phyloP scores from a whole-genome alignment of 2,329 filamentous ascomycete genomes.

The Alternaria gaisen region DNA sequence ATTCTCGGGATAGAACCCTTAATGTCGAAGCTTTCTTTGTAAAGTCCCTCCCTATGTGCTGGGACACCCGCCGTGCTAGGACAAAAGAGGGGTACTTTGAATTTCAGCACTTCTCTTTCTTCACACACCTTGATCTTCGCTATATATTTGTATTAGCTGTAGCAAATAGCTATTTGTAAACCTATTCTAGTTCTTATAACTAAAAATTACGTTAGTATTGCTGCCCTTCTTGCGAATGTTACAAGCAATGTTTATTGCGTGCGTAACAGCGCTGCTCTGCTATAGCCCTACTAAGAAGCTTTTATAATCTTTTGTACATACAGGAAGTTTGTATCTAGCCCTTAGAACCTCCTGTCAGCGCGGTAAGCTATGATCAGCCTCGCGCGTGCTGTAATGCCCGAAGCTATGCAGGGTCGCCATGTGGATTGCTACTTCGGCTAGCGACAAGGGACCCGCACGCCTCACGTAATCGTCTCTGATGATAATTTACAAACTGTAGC shows the following conservation, averaged over 20 bases:
- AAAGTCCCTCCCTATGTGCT: slow-evolving; percentile 7
- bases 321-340: neutral
- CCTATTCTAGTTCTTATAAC: slow-evolving; percentile 3
- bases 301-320: neutral
- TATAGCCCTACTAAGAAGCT: slow-evolving; percentile 7
- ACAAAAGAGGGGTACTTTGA: slow-evolving; percentile 12
- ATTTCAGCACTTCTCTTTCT: neutral
- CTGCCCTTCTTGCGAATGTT: slow-evolving; percentile 9
- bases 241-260: slow-evolving; percentile 5
- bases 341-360: slow-evolving; percentile 5
- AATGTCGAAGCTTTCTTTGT: neutral
- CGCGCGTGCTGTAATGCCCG: slow-evolving; percentile 5
- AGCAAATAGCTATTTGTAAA: slow-evolving; percentile 3
- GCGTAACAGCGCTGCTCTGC: neutral
- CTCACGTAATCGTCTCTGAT: neutral
- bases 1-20: too few relatives aligned
- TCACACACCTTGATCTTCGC: neutral
- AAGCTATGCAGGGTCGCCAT: slow-evolving; percentile 9
- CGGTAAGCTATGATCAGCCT: slow-evolving; percentile 2
- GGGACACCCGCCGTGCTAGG: slow-evolving; percentile 9
- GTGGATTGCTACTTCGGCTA: slow-evolving; percentile 12
- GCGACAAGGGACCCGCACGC: neutral
- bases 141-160: slow-evolving; percentile 2
- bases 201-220: slow-evolving; percentile 12
- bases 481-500: slow-evolving; percentile 2